Base-by-base conservation (phyloP, 2,329 filamentous ascomycete species). In the Colletotrichum spaethianum region DNA sequence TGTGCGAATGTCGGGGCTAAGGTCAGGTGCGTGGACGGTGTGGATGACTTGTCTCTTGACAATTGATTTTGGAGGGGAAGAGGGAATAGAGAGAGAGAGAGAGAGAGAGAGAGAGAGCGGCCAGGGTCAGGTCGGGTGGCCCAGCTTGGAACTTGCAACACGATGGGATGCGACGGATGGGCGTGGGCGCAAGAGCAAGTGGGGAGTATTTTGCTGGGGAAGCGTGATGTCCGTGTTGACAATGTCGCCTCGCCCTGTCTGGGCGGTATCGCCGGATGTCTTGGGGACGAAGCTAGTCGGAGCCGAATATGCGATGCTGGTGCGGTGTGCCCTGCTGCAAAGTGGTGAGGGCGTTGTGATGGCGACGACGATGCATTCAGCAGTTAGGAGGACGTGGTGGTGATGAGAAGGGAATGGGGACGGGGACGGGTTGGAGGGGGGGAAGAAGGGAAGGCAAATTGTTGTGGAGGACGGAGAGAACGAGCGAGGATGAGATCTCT, bases 1-100 rank as follows among this genome's bases (percentile, higher is more conserved):
- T 62, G 66, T 65, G 66, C 60, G 40, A 44, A 44, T 26, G 26
- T 61, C 55, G 67, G 56, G 56, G 48, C 63, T 67, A 61, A 67
- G 28, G 31, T 7, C 33, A 40, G 31, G 53, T 23, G 26, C 46
- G 31, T 63, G n/a, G 6, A 48, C n/a, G 28, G 52, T 38, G 26
- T 60, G 59, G 57, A 40, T 46, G 52, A 38, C 53, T 23, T 66
- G 65, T 48, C 56, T 56, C 55, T 50, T 44, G 56, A 60, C 63
- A 44, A 36, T 36, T 42, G 60, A 55, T 38, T 52, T 56, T 48
- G 59, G 26, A 28, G 59, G 53, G 53, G 18, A 40, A 57, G 55
- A 55, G 28, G 20, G 52, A 55, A 8, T 52, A 14, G 16, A 20
- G 36, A 60, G 9, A 44, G 38, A 18, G n/a, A 57, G 53, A 33